phyloP scores from a whole-genome alignment of 2,329 filamentous ascomycete genomes.

The Neopestalotiopsis sp. region DNA sequence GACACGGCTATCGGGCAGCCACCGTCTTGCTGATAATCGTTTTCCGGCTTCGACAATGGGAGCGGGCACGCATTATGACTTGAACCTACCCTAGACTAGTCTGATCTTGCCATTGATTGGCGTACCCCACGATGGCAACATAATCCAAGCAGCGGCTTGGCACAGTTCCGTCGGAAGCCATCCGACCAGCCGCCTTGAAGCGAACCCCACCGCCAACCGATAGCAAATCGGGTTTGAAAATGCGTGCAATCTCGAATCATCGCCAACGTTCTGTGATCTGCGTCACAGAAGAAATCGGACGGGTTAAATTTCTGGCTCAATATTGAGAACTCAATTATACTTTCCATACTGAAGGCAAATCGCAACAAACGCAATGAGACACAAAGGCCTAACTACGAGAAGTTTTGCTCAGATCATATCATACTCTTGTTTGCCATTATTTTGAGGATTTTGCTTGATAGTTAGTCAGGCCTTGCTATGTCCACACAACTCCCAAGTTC shows the following conservation, averaged over 20 bases:
- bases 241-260: neutral
- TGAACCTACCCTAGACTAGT: neutral
- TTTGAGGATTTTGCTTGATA: too few species aligned
- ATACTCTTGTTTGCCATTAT: too few species aligned
- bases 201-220: neutral
- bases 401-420: too few species aligned
- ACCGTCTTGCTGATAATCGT: neutral
- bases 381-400: too few species aligned
- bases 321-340: too few species aligned
- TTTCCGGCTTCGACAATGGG: neutral
- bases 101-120: neutral
- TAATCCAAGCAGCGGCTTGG: neutral
- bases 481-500: too few species aligned
- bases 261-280: neutral
- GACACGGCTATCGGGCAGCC: conserved; percentile 2
- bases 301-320: neutral
- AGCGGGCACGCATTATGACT: neutral
- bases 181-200: neutral
- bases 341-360: too few species aligned
- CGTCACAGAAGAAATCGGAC: neutral
- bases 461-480: too few species aligned
- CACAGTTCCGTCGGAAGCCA: conserved; percentile 2
- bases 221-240: neutral
- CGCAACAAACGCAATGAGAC: too few species aligned
- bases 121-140: neutral